Conservation (phyloP, 345 rosid genomes). For the Populus deltoides region DNA sequence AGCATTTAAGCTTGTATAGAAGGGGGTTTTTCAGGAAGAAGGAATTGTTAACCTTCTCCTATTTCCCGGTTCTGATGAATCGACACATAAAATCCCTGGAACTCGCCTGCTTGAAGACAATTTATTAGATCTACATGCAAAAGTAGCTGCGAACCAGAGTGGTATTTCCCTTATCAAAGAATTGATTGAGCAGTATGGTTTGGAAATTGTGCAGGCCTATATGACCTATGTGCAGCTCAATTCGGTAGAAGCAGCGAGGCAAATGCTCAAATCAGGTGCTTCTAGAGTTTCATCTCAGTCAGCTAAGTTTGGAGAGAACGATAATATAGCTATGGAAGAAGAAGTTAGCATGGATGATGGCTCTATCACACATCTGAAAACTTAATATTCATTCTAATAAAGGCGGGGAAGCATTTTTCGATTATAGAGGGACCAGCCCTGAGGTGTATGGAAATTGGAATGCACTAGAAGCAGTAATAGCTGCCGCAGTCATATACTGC, state of each 20-base stretch:
- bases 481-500: conserved; percentile 95
- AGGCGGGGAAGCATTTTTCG: conserved; percentile 75
- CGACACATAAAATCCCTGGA: conserved; percentile 60
- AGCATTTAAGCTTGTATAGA: conserved; percentile 89
- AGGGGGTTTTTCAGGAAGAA: conserved; percentile 83
- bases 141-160: conserved; percentile 95
- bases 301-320: conserved; percentile 22
- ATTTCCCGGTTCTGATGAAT: conserved; percentile 55
- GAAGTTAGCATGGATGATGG: conserved; percentile 98
- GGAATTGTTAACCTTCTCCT: conserved; percentile 73
- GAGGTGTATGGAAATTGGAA: conserved; percentile 98
- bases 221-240: conserved; percentile 86
- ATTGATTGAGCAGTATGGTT: conserved; percentile 78
- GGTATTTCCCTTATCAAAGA: conserved; percentile 86
- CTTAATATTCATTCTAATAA: conserved; percentile 60
- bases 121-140: conserved; percentile 90
- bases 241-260: conserved; percentile 92
- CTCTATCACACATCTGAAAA: conserved; percentile 66
- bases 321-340: conserved; percentile 57
- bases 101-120: conserved; percentile 87
- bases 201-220: conserved; percentile 86
- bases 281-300: conserved; percentile 44
- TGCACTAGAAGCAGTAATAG: conserved; percentile 93
- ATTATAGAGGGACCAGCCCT: conserved; percentile 85
- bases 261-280: conserved; percentile 90